phyloP scores from a whole-genome alignment of 208 protist genomes.

The Trichomonas vaginalis region DNA sequence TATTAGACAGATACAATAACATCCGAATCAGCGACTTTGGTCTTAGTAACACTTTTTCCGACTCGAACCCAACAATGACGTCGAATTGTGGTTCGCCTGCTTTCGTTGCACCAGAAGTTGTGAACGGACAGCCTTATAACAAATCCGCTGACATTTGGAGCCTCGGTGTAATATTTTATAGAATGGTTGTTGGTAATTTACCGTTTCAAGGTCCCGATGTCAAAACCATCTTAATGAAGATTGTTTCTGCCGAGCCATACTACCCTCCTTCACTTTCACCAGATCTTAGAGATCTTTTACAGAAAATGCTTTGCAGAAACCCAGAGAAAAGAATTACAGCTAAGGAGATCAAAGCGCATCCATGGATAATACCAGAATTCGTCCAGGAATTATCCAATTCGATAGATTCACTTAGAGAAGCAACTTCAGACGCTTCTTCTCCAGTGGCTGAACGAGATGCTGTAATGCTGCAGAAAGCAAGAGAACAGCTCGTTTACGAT shows the following conservation, averaged over 20 bases:
- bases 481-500: neutral
- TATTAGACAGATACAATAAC: neutral
- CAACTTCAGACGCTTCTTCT: neutral
- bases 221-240: neutral
- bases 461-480: neutral
- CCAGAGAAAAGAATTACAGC: neutral
- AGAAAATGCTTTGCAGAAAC: neutral
- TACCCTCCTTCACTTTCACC: neutral
- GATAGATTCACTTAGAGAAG: neutral
- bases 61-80: neutral
- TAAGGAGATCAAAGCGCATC: neutral
- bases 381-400: neutral
- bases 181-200: neutral
- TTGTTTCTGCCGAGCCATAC: neutral
- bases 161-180: neutral
- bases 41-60: neutral
- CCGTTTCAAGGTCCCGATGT: neutral
- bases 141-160: neutral
- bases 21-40: neutral
- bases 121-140: neutral
- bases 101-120: neutral
- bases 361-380: neutral
- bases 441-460: neutral
- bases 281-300: neutral
- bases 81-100: neutral